These are phyloP conservation scores for Boletellus emodensis DNA, from an alignment of 768 basidiomycete genomes.

Conservation along the genomic window DNA sequence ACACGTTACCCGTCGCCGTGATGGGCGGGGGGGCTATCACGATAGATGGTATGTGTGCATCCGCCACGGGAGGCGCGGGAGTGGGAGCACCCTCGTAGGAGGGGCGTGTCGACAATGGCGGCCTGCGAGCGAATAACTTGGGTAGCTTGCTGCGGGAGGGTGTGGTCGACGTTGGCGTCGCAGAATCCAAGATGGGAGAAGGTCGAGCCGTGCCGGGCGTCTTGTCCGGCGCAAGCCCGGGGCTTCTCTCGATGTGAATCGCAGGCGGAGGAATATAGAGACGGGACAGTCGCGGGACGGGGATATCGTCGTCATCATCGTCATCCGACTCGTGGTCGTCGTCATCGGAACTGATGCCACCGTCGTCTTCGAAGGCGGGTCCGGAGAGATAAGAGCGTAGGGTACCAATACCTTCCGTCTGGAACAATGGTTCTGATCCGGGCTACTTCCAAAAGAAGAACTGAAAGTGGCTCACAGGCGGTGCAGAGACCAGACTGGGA, in stretches of 20 bases:
- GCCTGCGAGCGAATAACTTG: conserved; percentile 34
- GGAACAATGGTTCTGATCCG: not conserved
- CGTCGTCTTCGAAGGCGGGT: conserved; percentile 71
- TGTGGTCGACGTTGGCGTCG: conserved; percentile 24
- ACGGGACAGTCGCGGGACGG: conserved; percentile 21
- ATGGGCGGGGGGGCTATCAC: conserved; percentile 12
- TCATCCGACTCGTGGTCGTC: conserved; percentile 35
- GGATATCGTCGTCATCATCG: conserved; percentile 31
- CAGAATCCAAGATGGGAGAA: conserved; percentile 18
- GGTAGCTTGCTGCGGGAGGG: conserved; percentile 28
- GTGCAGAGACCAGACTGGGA: conserved; percentile 67
- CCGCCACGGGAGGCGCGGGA: not conserved
- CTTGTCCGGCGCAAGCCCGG: conserved; percentile 5
- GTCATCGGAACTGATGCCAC: conserved; percentile 58
- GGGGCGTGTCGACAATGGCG: conserved; percentile 27
- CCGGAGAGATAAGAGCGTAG: conserved; percentile 57
- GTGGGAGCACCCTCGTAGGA: conserved; percentile 25
- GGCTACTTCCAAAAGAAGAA: not conserved
- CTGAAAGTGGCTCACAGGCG: conserved; percentile 54
- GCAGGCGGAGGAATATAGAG: conserved; percentile 22
- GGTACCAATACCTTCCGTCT: conserved; percentile 88
- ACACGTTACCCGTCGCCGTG: conserved; percentile 7
- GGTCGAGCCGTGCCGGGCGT: conserved; percentile 25
- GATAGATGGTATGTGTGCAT: conserved; percentile 10
- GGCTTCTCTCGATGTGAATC: conserved; percentile 18